Conservation (phyloP, 148 eudicot genomes). For the Fagopyrum tataricum region DNA sequence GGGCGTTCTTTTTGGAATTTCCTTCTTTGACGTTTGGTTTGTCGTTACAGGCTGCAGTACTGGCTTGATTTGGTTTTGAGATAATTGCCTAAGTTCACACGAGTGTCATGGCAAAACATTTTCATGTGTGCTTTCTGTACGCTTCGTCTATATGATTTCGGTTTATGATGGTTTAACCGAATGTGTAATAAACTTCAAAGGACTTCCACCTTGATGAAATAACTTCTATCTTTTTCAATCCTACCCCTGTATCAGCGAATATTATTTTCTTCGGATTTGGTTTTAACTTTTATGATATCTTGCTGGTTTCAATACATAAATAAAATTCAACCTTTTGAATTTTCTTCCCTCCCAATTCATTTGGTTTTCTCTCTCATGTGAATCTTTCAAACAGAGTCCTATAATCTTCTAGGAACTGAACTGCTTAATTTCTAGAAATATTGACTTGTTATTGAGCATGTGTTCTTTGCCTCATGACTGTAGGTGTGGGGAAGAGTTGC, state of each 20-base stretch:
- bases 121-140: background rate
- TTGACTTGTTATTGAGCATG: background rate
- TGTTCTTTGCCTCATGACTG: constrained; percentile 7
- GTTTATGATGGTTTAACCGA: background rate
- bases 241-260: background rate
- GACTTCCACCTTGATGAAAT: background rate
- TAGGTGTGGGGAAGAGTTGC: constrained; percentile 50
- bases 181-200: background rate
- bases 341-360: background rate
- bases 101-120: background rate
- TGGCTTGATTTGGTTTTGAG: constrained; percentile 1
- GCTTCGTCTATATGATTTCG: background rate
- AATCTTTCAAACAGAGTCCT: background rate
- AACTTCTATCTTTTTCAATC: background rate
- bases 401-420: background rate
- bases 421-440: background rate
- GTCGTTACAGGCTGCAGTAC: background rate
- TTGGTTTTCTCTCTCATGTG: background rate
- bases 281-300: background rate
- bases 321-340: background rate
- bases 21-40: background rate
- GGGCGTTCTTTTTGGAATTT: background rate
- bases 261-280: too few species aligned
- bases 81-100: background rate
- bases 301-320: background rate